These are phyloP conservation scores for Kwoniella dendrophila DNA, from an alignment of 768 basidiomycete genomes.

Conservation along the genomic window DNA sequence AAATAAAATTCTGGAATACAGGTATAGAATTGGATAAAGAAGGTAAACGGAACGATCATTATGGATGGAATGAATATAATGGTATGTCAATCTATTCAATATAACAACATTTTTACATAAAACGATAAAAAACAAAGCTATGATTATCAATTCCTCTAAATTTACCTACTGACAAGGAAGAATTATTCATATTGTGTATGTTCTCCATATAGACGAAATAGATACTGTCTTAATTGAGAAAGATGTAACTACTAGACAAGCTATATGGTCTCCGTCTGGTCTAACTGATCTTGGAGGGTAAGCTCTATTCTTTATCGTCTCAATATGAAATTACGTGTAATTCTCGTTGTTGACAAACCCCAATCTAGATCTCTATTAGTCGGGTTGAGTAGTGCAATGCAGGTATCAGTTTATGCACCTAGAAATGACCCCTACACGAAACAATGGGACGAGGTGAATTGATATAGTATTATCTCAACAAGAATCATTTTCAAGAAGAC, in stretches of 20 bases:
- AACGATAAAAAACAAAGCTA: too few relatives aligned
- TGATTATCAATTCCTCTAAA: too few relatives aligned
- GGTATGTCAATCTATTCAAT: conserved; percentile 26
- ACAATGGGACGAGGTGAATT: conserved; percentile 39
- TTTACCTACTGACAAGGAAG: not conserved
- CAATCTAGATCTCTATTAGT: conserved; percentile 39
- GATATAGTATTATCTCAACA: not conserved
- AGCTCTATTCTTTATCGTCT: conserved; percentile 7
- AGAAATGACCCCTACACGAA: conserved; percentile 37
- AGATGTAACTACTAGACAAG: conserved; percentile 22
- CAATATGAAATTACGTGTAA: not conserved
- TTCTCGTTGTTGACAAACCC: not conserved
- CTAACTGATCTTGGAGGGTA: conserved; percentile 45
- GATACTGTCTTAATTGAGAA: conserved; percentile 17
- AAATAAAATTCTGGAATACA: conserved; percentile 37
- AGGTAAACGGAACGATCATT: conserved; percentile 27
- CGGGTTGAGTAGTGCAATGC: conserved; percentile 26
- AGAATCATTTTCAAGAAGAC: not conserved
- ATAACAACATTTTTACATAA: too few relatives aligned
- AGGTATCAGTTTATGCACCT: conserved; percentile 43
- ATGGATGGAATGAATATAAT: conserved; percentile 34
- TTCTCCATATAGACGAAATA: conserved; percentile 24
- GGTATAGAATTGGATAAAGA: conserved; percentile 36
- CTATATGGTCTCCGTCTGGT: conserved; percentile 46
- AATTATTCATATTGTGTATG: not conserved